Base-by-base conservation (phyloP, 305 asterid species). In the Striga hermonthica region DNA sequence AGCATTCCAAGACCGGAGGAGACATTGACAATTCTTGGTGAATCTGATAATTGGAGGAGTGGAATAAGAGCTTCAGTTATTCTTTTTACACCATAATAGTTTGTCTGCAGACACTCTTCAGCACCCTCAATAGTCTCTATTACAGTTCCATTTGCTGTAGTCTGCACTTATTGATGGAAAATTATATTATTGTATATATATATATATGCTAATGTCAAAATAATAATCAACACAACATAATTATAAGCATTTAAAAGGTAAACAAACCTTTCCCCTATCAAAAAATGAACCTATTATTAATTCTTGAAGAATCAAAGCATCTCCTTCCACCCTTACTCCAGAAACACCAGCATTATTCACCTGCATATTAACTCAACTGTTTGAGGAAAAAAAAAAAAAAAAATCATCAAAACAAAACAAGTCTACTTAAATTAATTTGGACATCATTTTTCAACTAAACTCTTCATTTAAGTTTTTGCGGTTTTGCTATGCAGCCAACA, bases 281-380 rank as follows among this genome's bases (percentile, higher is more conserved):
- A 31, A 8, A 10, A 68, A 1, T 0, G 71, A 49, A 38, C 74
- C 57, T 35, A 2, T 14, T 1, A 77, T 3, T 0, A 45, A 1
- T 58, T 77, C 71, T 57, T 69, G 60, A 48, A 72, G 7, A 11
- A 60, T 10, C 12, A 13, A 22, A 50, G 0, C 35, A 58, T 77
- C 81, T 49, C 78, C 81, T 0, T 69, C 66, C 44, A 69, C 6
- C 1, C 35, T 53, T 7, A 38, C 3, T 62, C 95, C 95, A 60
- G 6, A 0, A 41, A 79, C 4, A 34, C 86, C 90, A 8, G 95
- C 88, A 78, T 84, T 86, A 57, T 86, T 85, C 63, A 87, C 86
- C 95, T 85, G 75, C 74, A 44, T n/a, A 47, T 3, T 44, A 62
- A n/a, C 35, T 34, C 37, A 11, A 54, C n/a, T n/a, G n/a, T n/a